A percentile compares a stretch with the other conserved stretches of the same genome.
These are phyloP conservation scores for Plectosphaerella cucumerina DNA, from an alignment of 2,329 filamentous ascomycete species.

Conservation along the genomic window DNA sequence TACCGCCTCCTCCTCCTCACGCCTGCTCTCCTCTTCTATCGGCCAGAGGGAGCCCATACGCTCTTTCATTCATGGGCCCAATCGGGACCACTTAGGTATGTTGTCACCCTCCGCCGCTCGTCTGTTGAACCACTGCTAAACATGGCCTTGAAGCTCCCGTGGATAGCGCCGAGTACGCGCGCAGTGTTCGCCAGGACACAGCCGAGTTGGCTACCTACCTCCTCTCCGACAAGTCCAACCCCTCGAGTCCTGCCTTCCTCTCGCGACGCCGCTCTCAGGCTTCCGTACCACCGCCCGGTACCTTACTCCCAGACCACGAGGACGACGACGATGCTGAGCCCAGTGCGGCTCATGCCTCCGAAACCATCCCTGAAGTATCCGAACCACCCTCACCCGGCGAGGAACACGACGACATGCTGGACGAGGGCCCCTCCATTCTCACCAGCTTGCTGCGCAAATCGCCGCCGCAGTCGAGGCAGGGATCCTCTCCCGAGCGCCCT, in stretches of 20 bases:
- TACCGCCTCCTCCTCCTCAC: conserved; percentile 9
- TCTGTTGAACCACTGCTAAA: conserved; percentile 2
- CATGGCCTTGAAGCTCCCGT: conserved; percentile 38
- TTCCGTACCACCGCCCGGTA: conserved; percentile 14
- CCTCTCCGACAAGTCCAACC: conserved; percentile 56
- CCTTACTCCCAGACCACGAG: conserved; percentile 16
- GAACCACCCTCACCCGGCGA: conserved; percentile 47
- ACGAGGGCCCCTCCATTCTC: conserved; percentile 39
- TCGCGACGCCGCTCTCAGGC: conserved; percentile 28
- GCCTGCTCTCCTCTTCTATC: conserved; percentile 34
- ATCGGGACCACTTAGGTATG: conserved; percentile 55
- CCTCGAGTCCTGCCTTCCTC: conserved; percentile 41
- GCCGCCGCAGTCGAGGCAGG: conserved; percentile 32
- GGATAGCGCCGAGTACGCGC: conserved; percentile 71
- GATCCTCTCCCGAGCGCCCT: conserved; percentile 14
- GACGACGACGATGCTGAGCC: conserved; percentile 17
- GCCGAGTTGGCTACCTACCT: conserved; percentile 82
- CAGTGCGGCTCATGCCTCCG: conserved; percentile 25
- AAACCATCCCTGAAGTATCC: conserved; percentile 58
- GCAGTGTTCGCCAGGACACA: conserved; percentile 79
- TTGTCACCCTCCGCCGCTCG: conserved; percentile 5
- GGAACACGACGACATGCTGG: conserved; percentile 19
- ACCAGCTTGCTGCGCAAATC: conserved; percentile 45
- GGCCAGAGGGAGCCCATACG: conserved; percentile 61
- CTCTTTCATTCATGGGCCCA: conserved; percentile 66